Base-by-base conservation (phyloP, 2,329 filamentous ascomycete species). In the Fusarium ambrosium region DNA sequence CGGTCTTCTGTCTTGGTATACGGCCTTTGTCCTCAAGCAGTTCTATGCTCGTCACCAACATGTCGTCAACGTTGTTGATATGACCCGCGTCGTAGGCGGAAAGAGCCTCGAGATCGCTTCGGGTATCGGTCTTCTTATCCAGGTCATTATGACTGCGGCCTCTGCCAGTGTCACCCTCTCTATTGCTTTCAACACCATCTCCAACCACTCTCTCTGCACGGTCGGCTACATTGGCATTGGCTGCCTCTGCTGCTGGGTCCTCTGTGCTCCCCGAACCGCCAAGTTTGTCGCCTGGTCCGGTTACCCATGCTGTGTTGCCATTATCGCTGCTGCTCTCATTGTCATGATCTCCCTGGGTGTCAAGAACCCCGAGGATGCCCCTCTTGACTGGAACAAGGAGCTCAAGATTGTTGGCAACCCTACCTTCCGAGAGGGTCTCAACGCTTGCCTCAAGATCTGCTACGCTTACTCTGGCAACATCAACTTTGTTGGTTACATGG, bases 121-220 rank as follows among this genome's bases (percentile, higher is more conserved):
- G 10, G 81, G 91, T 3, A 83, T 91, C 75, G 93, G 93, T 86
- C 92, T 94, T 80, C 80, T 94, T 14, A 80, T 94, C 74, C 93
- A 94, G 85, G 93, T 94, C 79, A 92, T 90, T 61, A 92, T 93
- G 82, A 93, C 93, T 67, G 88, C 90, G 83, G 91, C 89, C 51
- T 87, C 92, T 69, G 91, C 93, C 78, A 91, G 90, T 77, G 85
- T 93, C 60, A 90, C 91, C 4, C 90, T 92, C 56, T 89, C 91
- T 51, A 89, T 92, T 77, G 92, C 92, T 77, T 86, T 93, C 76
- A 93, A 93, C 84, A 93, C 91, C 60, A 91, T 93, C 80, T 89
- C 88, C 13, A 84, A 86, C 65, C 88, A 92, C 79, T 85, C 86
- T 7, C 77, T 91, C 9, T 94, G 92, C 84, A 93, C 92, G 1